Percentiles rank a stretch among this genome's conserved stretches.
These are phyloP conservation scores for Trametes hirsuta DNA, from an alignment of 1,284 basidiomycete species.

Conservation along the genomic window DNA sequence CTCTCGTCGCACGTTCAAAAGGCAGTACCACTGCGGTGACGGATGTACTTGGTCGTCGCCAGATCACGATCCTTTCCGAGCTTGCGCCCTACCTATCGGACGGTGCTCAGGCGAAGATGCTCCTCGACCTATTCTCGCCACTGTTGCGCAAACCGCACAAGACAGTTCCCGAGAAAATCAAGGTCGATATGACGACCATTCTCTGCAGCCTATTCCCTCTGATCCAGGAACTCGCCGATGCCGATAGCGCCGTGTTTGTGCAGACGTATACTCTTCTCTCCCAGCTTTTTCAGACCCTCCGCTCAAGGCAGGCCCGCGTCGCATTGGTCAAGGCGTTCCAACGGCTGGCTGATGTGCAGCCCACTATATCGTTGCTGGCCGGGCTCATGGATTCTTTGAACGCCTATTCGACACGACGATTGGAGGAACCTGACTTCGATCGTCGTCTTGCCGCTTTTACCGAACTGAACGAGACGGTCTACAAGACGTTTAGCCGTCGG, in stretches of 20 bases:
- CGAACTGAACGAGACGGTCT: constrained; percentile 68
- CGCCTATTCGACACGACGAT: constrained; percentile 79
- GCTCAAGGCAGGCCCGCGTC: constrained; percentile 69
- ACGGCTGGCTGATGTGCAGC: constrained; percentile 57
- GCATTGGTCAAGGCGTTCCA: constrained; percentile 71
- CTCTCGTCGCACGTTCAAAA: constrained; percentile 69
- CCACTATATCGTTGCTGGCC: constrained; percentile 51
- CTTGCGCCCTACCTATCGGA: constrained; percentile 80
- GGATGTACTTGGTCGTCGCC: constrained; percentile 81
- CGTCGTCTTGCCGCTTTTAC: constrained; percentile 82
- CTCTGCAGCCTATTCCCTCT: constrained; percentile 76
- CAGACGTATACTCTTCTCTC: constrained; percentile 73
- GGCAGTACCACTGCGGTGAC: constrained; percentile 53
- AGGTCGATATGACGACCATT: constrained; percentile 84
- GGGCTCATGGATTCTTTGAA: constrained; percentile 77
- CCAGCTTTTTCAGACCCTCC: constrained; percentile 76
- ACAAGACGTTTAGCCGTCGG: constrained; percentile 49
- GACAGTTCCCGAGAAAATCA: constrained; percentile 85
- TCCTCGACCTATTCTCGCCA: constrained; percentile 80
- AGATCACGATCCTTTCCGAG: constrained; percentile 81
- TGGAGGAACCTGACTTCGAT: constrained; percentile 96
- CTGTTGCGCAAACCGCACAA: constrained; percentile 81
- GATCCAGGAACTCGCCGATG: constrained; percentile 66
- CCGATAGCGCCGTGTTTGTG: constrained; percentile 50
- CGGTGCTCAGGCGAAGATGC: constrained; percentile 71